Conservation (phyloP, 352 stramenopile species). For the Globisporangium alternatum region DNA sequence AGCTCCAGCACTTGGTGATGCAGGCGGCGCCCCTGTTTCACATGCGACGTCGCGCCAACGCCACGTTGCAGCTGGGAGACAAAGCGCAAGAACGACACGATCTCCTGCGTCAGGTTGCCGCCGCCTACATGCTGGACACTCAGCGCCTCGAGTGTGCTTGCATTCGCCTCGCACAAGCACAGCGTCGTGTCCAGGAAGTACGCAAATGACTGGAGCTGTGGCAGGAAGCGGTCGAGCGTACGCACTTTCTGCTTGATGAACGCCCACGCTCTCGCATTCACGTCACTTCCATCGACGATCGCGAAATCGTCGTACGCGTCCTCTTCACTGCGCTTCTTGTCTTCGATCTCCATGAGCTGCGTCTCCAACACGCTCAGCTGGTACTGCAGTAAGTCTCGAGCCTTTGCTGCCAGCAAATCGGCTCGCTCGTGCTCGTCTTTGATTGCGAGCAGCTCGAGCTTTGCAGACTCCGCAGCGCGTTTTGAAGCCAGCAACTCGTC, state of each 20-base stretch:
- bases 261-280: conserved; percentile 15
- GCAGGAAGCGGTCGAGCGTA: conserved; percentile 37
- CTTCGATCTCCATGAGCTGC: conserved; percentile 19
- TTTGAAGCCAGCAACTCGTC: conserved; percentile 2
- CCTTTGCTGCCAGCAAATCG: not conserved
- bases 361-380: conserved; percentile 13
- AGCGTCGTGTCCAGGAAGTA: conserved; percentile 29
- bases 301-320: conserved; percentile 11
- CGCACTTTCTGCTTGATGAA: conserved; percentile 20
- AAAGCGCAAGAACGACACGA: conserved; percentile 26
- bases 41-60: conserved; percentile 10
- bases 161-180: conserved; percentile 35
- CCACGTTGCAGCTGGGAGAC: conserved; percentile 16
- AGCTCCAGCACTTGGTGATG: conserved; percentile 32
- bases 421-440: not conserved
- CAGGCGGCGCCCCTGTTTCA: conserved; percentile 27
- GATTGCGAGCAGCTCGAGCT: not conserved
- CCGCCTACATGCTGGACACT: conserved; percentile 22
- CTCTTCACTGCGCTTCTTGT: conserved; percentile 7
- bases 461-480: not conserved
- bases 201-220: conserved; percentile 36
- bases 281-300: not conserved
- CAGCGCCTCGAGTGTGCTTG: conserved; percentile 22
- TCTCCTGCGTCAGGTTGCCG: conserved; percentile 13
- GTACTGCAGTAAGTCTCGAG: not conserved